A percentile compares a stretch with the other conserved stretches of the same genome.
phyloP scores from a whole-genome alignment of 495 filamentous ascomycete species.

The Copromyces sp. region DNA sequence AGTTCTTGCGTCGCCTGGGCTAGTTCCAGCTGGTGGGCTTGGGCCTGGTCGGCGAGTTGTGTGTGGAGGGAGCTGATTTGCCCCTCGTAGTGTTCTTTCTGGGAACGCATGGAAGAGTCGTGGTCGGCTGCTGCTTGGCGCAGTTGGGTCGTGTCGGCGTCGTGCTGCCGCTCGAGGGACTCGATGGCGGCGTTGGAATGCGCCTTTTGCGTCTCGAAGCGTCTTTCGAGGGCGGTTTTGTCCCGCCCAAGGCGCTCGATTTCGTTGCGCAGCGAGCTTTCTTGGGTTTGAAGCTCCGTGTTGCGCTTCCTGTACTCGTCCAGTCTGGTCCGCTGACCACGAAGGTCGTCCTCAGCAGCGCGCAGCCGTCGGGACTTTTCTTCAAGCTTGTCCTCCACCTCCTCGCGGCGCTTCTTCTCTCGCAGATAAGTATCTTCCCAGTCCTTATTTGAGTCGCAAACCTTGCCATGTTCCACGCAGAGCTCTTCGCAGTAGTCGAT shows the following conservation, averaged over 20 bases:
- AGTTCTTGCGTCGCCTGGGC: neutral
- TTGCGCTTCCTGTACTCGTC: neutral
- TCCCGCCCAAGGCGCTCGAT: neutral
- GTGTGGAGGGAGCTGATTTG: neutral
- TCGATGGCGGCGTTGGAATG: neutral
- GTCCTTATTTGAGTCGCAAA: neutral
- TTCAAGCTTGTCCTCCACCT: neutral
- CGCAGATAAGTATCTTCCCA: fast-evolving
- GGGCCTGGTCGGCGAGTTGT: neutral
- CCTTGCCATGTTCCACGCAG: neutral
- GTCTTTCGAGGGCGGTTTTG: neutral
- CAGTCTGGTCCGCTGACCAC: neutral
- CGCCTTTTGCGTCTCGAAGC: neutral
- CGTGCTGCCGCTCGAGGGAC: neutral
- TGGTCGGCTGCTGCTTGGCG: neutral
- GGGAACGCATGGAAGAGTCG: neutral
- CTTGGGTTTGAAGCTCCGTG: neutral
- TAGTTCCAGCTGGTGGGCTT: neutral
- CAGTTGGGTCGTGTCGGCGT: neutral
- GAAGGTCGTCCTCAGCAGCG: neutral
- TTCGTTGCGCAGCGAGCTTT: neutral
- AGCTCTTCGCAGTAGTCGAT: neutral
- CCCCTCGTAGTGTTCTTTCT: neutral
- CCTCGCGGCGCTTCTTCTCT: neutral
- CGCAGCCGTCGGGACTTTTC: neutral